A percentile compares a stretch with the other conserved stretches of the same genome.
phyloP scores from a whole-genome alignment of 2,329 filamentous ascomycete genomes.

The Talaromyces sp. region DNA sequence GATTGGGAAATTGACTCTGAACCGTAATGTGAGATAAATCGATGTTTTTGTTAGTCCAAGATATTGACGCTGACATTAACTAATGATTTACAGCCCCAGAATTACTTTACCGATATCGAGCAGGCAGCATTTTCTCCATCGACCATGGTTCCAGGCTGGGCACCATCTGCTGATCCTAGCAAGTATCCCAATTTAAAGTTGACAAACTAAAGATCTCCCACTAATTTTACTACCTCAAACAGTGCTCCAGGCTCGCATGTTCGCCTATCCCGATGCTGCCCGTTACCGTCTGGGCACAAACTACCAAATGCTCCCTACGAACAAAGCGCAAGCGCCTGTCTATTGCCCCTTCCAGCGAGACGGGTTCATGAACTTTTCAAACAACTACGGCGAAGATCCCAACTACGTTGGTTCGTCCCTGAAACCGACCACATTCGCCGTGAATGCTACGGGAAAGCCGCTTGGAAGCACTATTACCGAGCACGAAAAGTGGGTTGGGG shows the following conservation, averaged over 20 bases:
- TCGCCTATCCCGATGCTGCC: slow-evolving; percentile 54
- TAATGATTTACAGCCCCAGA: slow-evolving; percentile 33
- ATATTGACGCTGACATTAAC: slow-evolving; percentile 5
- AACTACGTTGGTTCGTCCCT: slow-evolving; percentile 44
- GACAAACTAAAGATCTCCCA: neutral
- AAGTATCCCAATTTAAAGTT: slow-evolving; percentile 1
- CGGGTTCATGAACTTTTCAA: slow-evolving; percentile 31
- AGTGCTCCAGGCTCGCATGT: slow-evolving; percentile 57
- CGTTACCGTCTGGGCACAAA: slow-evolving; percentile 38
- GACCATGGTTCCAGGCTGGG: slow-evolving; percentile 60
- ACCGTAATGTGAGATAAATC: slow-evolving; percentile 39
- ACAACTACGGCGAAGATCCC: slow-evolving; percentile 57
- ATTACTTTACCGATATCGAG: slow-evolving; percentile 64
- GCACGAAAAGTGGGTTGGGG: slow-evolving; percentile 24
- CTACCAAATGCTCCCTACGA: slow-evolving; percentile 37
- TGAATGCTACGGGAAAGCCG: slow-evolving; percentile 18
- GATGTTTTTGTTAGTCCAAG: neutral
- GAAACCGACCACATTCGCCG: slow-evolving; percentile 13
- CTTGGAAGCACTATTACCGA: slow-evolving; percentile 18
- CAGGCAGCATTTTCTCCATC: slow-evolving; percentile 63
- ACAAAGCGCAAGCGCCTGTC: slow-evolving; percentile 29
- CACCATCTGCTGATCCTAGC: slow-evolving; percentile 57
- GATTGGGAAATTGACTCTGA: slow-evolving; percentile 49
- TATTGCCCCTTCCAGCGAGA: slow-evolving; percentile 51
- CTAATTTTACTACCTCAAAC: slow-evolving; percentile 15